Evolutionary conservation across 2,329 filamentous ascomycete species (phyloP), one percentile per base, ranked within the genome.

Genomic region (Colletotrichum spaethianum): DNA sequence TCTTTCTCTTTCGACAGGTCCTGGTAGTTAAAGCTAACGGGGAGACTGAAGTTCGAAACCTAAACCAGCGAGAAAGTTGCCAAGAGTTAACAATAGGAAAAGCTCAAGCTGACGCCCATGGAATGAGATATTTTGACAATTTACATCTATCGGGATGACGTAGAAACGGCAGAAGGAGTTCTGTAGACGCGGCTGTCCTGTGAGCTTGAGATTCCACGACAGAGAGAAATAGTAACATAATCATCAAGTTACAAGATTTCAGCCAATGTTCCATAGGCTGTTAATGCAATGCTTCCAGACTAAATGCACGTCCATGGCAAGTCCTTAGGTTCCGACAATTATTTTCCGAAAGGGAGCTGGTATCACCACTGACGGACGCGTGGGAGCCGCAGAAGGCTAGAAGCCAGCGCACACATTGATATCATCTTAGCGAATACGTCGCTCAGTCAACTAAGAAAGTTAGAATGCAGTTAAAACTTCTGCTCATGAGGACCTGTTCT

Each of bases 351-450:
- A 75, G 2, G 75, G 69, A 2, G 74, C 74, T 0, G 80, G 81
- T 1, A 79, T 76, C 33, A 82, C 77, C 67, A 82, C 82, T 0
- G 81, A 80, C 63, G 82, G 80, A n/a, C 78, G 82, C 0, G 79
- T 76, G 0, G 83, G 83, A 0, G 83, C 79, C 2, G 81, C 76
- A 0, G 83, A 78, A 16, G 83, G 75, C 66, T 84, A 82, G 78
- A 83, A 83, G 14, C 82, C 83, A 40, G 83, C 75, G 53, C 84
- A 84, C 31, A 81, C 68, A 57, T 83, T 55, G 65, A 4, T 9
- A 1, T 5, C 0, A 8, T 28, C 20, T 69, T 31, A 69, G 60
- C n/a, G 28, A 26, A 0, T 26, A 36, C 11, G 20, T 16, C 16
- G 1, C 9, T 16, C 8, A 4, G 44, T 31, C 3, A 4, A 6